Evolutionary conservation across 192 early-diverging fungal genomes (phyloP).

Genomic region (Obelidium mucronatum): DNA sequence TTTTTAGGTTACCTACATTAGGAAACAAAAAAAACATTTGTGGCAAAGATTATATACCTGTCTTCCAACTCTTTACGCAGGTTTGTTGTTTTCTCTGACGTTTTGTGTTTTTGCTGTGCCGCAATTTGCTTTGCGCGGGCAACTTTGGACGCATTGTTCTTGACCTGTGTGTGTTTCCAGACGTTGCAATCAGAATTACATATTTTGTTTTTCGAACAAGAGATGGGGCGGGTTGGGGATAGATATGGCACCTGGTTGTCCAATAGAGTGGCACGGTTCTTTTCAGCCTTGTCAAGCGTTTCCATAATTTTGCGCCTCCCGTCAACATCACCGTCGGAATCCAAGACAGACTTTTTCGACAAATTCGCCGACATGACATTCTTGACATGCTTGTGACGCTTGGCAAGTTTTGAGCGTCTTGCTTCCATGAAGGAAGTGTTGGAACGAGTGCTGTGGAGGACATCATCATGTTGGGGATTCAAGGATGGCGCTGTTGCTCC

Average conservation of each 20-base stretch:
- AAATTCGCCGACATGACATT: constrained; percentile 38
- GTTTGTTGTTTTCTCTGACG: constrained; percentile 8
- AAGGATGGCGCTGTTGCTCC: not conserved
- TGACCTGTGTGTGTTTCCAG: constrained; percentile 22
- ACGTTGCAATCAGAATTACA: not conserved
- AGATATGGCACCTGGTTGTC: constrained; percentile 34
- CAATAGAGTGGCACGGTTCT: constrained; percentile 41
- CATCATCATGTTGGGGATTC: not conserved
- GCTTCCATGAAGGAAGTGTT: constrained; percentile 48
- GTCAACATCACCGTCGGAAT: not conserved
- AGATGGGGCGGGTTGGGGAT: not conserved
- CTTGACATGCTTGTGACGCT: constrained; percentile 41
- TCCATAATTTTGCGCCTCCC: constrained; percentile 32
- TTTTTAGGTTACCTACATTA: not conserved
- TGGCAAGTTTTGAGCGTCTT: constrained; percentile 41
- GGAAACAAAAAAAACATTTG: not conserved
- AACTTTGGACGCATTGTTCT: constrained; percentile 39
- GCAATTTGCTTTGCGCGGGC: constrained; percentile 51
- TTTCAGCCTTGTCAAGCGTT: constrained; percentile 41
- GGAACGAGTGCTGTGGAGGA: not conserved
- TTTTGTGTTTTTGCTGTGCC: constrained; percentile 37
- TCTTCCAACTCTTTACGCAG: constrained; percentile 44
- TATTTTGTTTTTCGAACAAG: not conserved
- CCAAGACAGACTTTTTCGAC: constrained; percentile 15
- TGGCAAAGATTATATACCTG: constrained; percentile 24